Base-by-base conservation (phyloP, 257 asterid genomes). In the Gynochthodes officinalis region DNA sequence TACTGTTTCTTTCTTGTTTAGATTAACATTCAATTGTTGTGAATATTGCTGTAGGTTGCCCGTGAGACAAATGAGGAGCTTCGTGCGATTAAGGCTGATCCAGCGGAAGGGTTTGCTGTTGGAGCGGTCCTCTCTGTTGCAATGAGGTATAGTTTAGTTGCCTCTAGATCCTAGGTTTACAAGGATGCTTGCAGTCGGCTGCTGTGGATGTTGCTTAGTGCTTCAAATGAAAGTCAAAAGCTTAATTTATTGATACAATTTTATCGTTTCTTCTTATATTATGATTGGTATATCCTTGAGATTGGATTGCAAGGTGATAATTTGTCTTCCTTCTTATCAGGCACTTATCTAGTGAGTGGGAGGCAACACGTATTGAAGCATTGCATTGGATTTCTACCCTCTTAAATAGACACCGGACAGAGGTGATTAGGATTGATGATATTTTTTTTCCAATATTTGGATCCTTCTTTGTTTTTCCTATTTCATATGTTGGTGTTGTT, bases 311-410 rank as follows among this genome's bases (percentile, higher is more conserved):
- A 10, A n/a, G 19, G 18, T 50, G 44, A 49, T 52, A 25, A 40
- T 48, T 54, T 37, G 66, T 49, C 67, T 57, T 15, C 77, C 61
- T 79, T 54, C 78, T 32, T 78, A 75, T 67, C 85, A 95, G 99
- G 82, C 95, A 92, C 84, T 83, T 95, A 67, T 86, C 95, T 75
- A 88, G 91, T 82, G 98, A 92, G 76, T 95, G 91, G 90, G 99
- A 92, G 85, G 98, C 99, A 71, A 90, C 98, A 35, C 97, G 99
- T 37, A 92, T 92, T 79, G 99, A 95, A 86, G 93, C 99, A 75
- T 82, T 95, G 83, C 89, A 90, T 76, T 95, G 99, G 99, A 90
- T 95, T 79, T 84, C 88, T 65, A 82, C 84, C 75, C 91, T 95
- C 43, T 77, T 95, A 82, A 84, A 74, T 77, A 84, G 88, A 74